Conservation (phyloP, 2,329 filamentous ascomycete species). For the Aspergillus aculeatinus region DNA sequence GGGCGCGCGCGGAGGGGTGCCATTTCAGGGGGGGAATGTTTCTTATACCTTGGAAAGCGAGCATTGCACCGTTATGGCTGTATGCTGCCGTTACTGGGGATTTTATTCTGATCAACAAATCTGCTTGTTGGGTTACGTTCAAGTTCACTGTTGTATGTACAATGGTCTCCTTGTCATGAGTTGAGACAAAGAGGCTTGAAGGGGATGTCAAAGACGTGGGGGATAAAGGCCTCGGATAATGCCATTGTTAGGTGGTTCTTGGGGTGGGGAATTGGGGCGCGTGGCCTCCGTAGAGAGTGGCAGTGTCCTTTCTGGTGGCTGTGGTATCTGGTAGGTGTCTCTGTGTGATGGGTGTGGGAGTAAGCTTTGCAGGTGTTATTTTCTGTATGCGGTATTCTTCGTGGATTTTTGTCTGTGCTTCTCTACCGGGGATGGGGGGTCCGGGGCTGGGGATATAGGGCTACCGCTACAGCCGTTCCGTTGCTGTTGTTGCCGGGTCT, state of each 20-base stretch:
- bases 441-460: no score
- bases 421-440: no score
- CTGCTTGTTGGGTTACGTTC: background rate
- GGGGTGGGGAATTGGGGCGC: background rate
- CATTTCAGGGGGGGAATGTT: background rate
- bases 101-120: background rate
- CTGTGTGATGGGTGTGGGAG: no score
- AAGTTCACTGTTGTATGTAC: background rate
- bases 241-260: background rate
- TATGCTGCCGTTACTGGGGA: background rate
- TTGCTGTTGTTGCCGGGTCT: no score
- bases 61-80: background rate
- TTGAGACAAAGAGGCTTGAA: background rate
- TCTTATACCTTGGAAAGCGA: background rate
- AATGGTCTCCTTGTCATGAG: background rate
- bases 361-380: no score
- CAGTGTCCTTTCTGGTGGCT: no score
- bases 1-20: no score
- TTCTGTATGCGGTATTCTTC: no score
- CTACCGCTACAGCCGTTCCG: no score
- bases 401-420: no score
- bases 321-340: no score
- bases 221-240: background rate
- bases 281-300: background rate
- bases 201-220: background rate